A percentile compares a stretch with the other conserved stretches of the same genome.
Evolutionary conservation across 2,329 filamentous ascomycete species (phyloP).

Genomic region (Neurospora sp.): DNA sequence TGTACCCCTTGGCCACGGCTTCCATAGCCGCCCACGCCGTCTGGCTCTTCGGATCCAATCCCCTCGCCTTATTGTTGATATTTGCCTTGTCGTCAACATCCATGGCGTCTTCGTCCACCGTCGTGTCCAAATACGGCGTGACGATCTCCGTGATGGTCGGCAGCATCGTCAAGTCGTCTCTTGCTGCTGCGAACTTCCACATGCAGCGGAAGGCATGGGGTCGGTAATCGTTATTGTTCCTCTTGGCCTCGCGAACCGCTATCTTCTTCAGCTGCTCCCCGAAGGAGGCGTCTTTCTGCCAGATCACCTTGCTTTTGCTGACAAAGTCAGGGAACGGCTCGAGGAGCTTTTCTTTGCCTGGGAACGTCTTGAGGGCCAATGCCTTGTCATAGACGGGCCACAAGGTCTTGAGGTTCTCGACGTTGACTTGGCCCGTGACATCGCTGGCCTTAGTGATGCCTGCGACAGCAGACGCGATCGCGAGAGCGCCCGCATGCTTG

Average conservation of each 20-base stretch:
- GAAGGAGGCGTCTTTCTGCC: conserved; percentile 40
- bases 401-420: conserved; percentile 49
- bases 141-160: conserved; percentile 56
- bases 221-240: conserved; percentile 78
- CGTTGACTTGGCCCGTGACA: conserved; percentile 47
- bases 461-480: conserved; percentile 62
- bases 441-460: conserved; percentile 53
- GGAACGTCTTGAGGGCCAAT: conserved; percentile 81
- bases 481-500: conserved; percentile 77
- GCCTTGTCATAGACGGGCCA: conserved; percentile 82
- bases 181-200: conserved; percentile 59
- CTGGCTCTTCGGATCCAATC: conserved; percentile 27
- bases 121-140: conserved; percentile 48
- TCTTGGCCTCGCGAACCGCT: conserved; percentile 74
- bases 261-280: conserved; percentile 68
- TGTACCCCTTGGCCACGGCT: conserved; percentile 40
- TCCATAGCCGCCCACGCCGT: conserved; percentile 41
- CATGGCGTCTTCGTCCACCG: conserved; percentile 54
- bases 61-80: conserved; percentile 14
- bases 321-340: conserved; percentile 71
- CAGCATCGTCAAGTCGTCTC: conserved; percentile 61
- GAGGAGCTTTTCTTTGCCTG: conserved; percentile 79
- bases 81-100: conserved; percentile 46
- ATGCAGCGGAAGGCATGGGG: conserved; percentile 64
- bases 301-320: conserved; percentile 49